Evolutionary conservation across 1,139 yeast species (phyloP).

Genomic region (Suhomyces bribrorum): DNA sequence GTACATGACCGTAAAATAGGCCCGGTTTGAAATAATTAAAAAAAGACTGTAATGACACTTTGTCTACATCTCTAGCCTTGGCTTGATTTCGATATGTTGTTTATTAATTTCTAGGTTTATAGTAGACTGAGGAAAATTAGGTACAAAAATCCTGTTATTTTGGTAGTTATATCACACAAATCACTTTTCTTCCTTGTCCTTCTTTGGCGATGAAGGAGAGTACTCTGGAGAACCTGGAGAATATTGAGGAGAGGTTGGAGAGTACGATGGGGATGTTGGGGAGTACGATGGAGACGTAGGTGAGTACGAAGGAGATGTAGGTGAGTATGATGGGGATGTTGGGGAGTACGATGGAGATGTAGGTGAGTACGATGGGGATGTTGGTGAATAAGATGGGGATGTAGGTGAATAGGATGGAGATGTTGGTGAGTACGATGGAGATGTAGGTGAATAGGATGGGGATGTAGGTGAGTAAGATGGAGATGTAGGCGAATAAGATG

Average conservation of each 20-base stretch:
- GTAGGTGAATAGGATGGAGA: slow-evolving; percentile 60
- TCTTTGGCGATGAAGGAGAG: slow-evolving; percentile 26
- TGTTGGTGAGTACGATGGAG: slow-evolving; percentile 64
- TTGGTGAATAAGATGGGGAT: slow-evolving; percentile 45
- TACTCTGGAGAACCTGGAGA: slow-evolving; percentile 35
- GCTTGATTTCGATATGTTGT: slow-evolving; percentile 2
- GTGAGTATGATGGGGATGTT: slow-evolving; percentile 59
- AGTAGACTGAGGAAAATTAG: slow-evolving; percentile 5
- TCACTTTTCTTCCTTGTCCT: slow-evolving; percentile 13
- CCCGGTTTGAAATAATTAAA: too few relatives aligned
- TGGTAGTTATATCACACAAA: slow-evolving; percentile 1
- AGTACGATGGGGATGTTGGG: slow-evolving; percentile 57
- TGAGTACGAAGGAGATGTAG: slow-evolving; percentile 62
- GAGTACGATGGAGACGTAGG: slow-evolving; percentile 58
- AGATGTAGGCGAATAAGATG: slow-evolving; percentile 61
- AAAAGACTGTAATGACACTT: too few relatives aligned
- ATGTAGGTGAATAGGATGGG: slow-evolving; percentile 66
- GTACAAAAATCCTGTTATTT: slow-evolving; percentile 5
- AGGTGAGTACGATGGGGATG: slow-evolving; percentile 62
- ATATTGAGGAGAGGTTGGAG: slow-evolving; percentile 53
- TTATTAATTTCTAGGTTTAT: slow-evolving; percentile 5
- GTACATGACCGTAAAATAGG: too few relatives aligned
- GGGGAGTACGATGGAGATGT: slow-evolving; percentile 62
- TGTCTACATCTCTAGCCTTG: too few relatives aligned
- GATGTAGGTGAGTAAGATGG: slow-evolving; percentile 66